phyloP scores from a whole-genome alignment of 371 early-diverging fungal species.

The Apophysomyces sp. region DNA sequence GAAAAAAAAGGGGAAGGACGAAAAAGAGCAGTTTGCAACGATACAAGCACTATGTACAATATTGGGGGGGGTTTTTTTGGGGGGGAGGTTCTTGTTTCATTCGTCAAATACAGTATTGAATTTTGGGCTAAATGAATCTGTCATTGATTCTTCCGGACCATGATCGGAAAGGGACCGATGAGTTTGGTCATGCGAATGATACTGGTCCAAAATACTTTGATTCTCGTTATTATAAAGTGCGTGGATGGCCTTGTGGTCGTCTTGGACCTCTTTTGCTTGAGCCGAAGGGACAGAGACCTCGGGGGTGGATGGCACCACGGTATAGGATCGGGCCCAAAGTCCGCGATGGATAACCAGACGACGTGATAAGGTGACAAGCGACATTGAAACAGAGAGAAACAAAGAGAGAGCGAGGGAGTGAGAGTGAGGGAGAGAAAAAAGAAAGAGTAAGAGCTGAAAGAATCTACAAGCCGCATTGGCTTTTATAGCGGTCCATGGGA shows the following conservation, averaged over 20 bases:
- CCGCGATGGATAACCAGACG: background rate
- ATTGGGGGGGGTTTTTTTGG: too few species aligned
- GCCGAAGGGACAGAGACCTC: background rate
- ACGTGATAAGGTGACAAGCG: background rate
- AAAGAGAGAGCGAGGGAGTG: background rate
- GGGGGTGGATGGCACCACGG: slow-evolving; percentile 8
- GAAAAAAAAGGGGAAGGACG: background rate
- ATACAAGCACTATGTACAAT: background rate
- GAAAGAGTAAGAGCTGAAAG: too few species aligned
- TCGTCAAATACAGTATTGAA: slow-evolving; percentile 34
- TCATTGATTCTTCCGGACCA: background rate
- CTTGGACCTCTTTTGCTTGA: background rate
- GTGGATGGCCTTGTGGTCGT: slow-evolving; percentile 12
- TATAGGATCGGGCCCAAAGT: background rate
- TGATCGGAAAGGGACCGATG: slow-evolving; percentile 15
- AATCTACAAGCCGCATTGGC: background rate
- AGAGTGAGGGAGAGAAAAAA: background rate
- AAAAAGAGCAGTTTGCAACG: background rate
- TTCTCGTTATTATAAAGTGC: slow-evolving; percentile 24
- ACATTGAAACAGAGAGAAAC: background rate
- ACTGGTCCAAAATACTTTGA: slow-evolving; percentile 13
- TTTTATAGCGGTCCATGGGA: background rate
- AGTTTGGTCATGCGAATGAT: slow-evolving; percentile 4
- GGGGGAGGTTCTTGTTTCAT: slow-evolving; percentile 1
- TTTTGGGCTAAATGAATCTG: slow-evolving; percentile 20